phyloP scores from a whole-genome alignment of 148 eudicot species.

The Heliamphora exappendiculata region DNA sequence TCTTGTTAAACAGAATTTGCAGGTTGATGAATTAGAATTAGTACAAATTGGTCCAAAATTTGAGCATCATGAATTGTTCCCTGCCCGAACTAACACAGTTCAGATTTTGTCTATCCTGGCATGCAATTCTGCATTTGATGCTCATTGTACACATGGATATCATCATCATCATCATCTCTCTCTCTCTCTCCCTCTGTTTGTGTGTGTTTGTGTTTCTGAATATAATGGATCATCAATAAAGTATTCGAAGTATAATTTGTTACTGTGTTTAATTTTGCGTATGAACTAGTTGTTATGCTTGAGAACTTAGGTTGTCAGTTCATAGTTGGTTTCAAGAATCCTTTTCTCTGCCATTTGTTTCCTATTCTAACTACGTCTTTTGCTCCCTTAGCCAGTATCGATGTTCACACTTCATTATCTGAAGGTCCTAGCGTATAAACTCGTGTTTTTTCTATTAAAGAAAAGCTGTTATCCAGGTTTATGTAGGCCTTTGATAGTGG shows the following conservation, averaged over 20 bases:
- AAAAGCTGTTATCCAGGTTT: no score
- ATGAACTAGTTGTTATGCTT: background rate
- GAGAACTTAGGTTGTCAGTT: background rate
- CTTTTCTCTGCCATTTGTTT: background rate
- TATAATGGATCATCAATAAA: no score
- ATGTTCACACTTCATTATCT: background rate
- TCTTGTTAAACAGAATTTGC: slow-evolving; percentile 50
- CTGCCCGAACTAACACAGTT: slow-evolving; percentile 97
- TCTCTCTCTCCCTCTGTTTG: no score
- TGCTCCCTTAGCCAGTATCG: background rate
- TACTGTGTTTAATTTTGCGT: no score
- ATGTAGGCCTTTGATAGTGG: no score
- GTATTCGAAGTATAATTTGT: no score
- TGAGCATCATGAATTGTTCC: slow-evolving; percentile 81
- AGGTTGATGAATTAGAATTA: slow-evolving; percentile 78
- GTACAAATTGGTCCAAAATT: slow-evolving; percentile 91
- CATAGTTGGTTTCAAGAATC: background rate
- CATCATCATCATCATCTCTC: background rate
- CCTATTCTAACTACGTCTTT: no score
- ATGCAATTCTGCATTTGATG: background rate
- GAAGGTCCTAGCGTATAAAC: background rate
- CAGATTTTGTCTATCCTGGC: slow-evolving; percentile 12
- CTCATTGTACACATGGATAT: background rate
- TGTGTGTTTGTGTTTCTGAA: background rate
- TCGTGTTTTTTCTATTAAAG: no score